phyloP scores from a whole-genome alignment of 305 asterid species.

The Fraxinus baroniana region DNA sequence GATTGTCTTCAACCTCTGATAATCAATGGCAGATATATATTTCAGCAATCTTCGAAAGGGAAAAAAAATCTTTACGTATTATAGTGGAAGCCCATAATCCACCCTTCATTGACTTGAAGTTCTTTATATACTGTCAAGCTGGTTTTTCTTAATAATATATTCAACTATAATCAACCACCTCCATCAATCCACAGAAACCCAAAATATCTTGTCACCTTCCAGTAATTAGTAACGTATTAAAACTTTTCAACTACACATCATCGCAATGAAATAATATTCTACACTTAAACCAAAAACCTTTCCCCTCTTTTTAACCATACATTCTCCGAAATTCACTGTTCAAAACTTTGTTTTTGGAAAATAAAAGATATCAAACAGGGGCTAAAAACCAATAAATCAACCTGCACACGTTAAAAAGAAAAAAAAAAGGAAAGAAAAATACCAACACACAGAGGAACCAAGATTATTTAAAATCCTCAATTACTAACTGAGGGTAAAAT shows the following conservation, averaged over 20 bases:
- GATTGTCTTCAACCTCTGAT: slow-evolving; percentile 7
- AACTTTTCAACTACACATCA: background rate
- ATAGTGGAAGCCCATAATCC: slow-evolving; percentile 17
- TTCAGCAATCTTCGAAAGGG: slow-evolving; percentile 16
- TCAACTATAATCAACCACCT: slow-evolving; percentile 25
- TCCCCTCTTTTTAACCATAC: background rate
- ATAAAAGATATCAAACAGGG: background rate
- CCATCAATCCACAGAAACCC: slow-evolving; percentile 28
- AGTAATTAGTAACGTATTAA: background rate
- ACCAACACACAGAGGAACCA: background rate
- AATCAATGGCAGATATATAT: slow-evolving; percentile 1
- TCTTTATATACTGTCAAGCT: background rate
- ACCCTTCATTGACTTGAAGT: background rate
- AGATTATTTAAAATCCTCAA: background rate
- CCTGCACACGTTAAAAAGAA: slow-evolving; percentile 22
- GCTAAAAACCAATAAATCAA: slow-evolving; percentile 16
- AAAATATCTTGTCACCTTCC: slow-evolving; percentile 9
- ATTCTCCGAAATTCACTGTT: background rate
- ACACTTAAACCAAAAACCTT: background rate
- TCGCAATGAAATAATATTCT: background rate
- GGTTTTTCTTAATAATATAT: background rate
- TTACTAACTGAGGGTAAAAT: background rate
- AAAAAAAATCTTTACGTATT: background rate
- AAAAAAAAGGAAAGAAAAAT: background rate
- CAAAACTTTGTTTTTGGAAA: background rate